These are phyloP conservation scores for Ophiostoma piceae DNA, from an alignment of 2,329 filamentous ascomycete genomes.

Conservation along the genomic window DNA sequence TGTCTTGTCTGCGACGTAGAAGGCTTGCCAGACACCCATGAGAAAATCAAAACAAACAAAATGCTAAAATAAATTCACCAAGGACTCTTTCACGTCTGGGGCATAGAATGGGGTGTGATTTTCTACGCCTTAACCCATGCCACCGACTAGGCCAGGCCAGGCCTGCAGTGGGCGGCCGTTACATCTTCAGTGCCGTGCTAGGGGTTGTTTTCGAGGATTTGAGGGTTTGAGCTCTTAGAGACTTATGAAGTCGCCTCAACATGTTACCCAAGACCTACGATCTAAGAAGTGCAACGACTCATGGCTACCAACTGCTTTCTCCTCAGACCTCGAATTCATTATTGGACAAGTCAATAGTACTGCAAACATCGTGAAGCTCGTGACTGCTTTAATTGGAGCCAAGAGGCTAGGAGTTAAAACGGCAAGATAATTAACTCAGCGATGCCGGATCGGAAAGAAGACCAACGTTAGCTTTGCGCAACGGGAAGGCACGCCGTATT, in stretches of 20 bases:
- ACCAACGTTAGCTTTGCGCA: background rate
- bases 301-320: no score
- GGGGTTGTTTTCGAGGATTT: constrained; percentile 4
- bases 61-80: background rate
- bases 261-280: background rate
- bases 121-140: background rate
- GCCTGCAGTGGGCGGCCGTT: background rate
- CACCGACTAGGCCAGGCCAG: background rate
- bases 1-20: background rate
- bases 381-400: background rate
- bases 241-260: background rate
- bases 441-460: background rate
- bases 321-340: no score
- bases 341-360: background rate
- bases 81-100: background rate
- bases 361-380: background rate
- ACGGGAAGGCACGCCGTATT: background rate
- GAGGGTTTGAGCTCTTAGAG: no score
- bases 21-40: background rate
- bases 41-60: background rate
- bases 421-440: background rate
- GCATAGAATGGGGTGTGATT: background rate
- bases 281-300: no score
- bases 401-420: background rate
- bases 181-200: constrained; percentile 6